Evolutionary conservation across 305 asterid genomes (phyloP).

Genomic region (Fraxinus angustifolia): DNA sequence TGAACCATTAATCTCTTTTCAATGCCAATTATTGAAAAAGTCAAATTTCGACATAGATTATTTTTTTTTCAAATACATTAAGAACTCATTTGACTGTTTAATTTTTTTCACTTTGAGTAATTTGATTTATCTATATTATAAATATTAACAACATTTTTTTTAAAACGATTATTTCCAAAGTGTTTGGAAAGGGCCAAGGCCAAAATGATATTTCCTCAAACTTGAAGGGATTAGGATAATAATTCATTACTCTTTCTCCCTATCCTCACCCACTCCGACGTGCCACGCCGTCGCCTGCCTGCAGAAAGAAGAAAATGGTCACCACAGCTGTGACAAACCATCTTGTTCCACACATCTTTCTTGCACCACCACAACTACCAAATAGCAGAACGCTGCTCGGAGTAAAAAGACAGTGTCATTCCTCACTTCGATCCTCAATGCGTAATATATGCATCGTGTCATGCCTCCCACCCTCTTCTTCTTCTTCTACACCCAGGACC

Average conservation of each 20-base stretch:
- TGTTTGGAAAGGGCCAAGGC: not conserved
- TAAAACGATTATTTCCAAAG: not conserved
- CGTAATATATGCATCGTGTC: constrained; percentile 23
- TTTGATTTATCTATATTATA: not conserved
- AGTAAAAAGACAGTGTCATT: constrained; percentile 7
- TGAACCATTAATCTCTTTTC: not conserved
- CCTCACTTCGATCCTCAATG: constrained; percentile 1
- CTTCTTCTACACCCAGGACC: constrained; percentile 24
- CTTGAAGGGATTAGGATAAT: constrained; percentile 5
- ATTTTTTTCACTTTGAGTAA: not conserved
- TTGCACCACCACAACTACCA: constrained; percentile 17
- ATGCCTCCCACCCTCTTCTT: constrained; percentile 29
- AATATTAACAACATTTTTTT: not conserved
- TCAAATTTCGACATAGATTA: not conserved
- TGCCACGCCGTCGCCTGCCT: not conserved
- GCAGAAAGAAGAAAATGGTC: constrained; percentile 30
- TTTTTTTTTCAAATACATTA: not conserved
- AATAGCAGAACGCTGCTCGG: not conserved
- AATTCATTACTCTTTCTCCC: not conserved
- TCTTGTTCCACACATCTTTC: constrained; percentile 23
- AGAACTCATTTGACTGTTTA: not conserved
- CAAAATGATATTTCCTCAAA: constrained; percentile 13
- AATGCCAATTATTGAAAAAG: not conserved
- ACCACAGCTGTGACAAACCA: constrained; percentile 27
- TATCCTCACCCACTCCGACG: not conserved